Evolutionary conservation across 176 grass and related monocot genomes (phyloP).

Genomic region (Luzula sylvatica): DNA sequence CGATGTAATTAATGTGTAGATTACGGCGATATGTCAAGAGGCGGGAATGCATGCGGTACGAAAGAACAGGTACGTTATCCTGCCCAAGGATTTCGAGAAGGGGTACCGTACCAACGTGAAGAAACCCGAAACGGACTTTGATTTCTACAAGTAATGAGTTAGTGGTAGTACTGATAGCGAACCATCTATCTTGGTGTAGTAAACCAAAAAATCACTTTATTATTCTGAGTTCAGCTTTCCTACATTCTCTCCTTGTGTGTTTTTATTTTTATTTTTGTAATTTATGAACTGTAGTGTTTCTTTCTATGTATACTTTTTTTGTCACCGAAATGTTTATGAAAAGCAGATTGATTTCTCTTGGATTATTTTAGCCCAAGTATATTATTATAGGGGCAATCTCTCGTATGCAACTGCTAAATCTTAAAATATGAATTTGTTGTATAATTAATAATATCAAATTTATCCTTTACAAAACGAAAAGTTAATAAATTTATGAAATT

Average conservation of each 20-base stretch:
- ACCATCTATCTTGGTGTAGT: not conserved
- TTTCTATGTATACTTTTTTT: not conserved
- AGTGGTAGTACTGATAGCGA: not conserved
- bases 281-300: not conserved
- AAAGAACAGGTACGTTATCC: constrained; percentile 94
- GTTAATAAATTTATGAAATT: too few species aligned
- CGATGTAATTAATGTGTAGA: constrained; percentile 27
- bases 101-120: constrained; percentile 93
- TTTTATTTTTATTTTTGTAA: too few species aligned
- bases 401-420: too few species aligned
- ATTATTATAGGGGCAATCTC: too few species aligned
- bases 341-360: too few species aligned
- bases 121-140: constrained; percentile 90
- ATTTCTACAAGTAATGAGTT: constrained; percentile 86
- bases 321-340: too few species aligned
- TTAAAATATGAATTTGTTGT: too few species aligned
- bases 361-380: too few species aligned
- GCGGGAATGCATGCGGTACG: constrained; percentile 97
- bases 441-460: too few species aligned
- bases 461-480: too few species aligned
- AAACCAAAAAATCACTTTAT: too few species aligned
- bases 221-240: too few species aligned
- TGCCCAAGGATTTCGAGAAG: constrained; percentile 97
- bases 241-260: not conserved
- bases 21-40: constrained; percentile 91